Evolutionary conservation across 495 filamentous ascomycete genomes (phyloP).

Genomic region (Aspergillus sparsus): DNA sequence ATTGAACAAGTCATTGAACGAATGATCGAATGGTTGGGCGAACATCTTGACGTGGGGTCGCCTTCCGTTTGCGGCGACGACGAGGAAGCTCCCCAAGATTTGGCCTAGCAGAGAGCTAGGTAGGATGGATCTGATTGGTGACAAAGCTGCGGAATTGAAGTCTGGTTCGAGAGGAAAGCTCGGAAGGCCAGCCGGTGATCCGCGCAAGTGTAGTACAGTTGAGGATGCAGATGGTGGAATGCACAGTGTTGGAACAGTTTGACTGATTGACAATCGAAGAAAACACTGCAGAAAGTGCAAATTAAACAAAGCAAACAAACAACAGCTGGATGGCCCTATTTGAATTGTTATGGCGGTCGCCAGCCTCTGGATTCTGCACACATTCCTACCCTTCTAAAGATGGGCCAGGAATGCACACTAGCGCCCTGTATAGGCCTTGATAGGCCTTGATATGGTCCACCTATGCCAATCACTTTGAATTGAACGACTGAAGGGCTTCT

Average conservation of each 20-base stretch:
- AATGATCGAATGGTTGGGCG: slow-evolving; percentile 51
- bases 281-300: slow-evolving; percentile 54
- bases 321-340: slow-evolving; percentile 47
- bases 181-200: slow-evolving; percentile 25
- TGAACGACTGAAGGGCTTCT: slow-evolving; percentile 31
- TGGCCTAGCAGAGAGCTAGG: slow-evolving; percentile 18
- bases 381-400: slow-evolving; percentile 47
- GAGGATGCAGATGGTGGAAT: slow-evolving; percentile 23
- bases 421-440: slow-evolving; percentile 15
- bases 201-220: slow-evolving; percentile 17
- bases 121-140: slow-evolving; percentile 36
- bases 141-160: slow-evolving; percentile 16
- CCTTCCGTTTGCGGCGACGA: slow-evolving; percentile 50
- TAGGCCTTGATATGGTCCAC: slow-evolving; percentile 33
- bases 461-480: slow-evolving; percentile 15
- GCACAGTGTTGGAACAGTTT: slow-evolving; percentile 35
- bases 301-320: slow-evolving; percentile 55
- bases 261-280: slow-evolving; percentile 44
- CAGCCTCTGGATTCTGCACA: slow-evolving; percentile 45
- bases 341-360: slow-evolving; percentile 38
- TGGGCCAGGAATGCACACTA: slow-evolving; percentile 41
- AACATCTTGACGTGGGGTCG: slow-evolving; percentile 45
- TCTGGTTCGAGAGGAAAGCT: slow-evolving; percentile 21
- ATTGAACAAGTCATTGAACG: slow-evolving; percentile 54
- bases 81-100: slow-evolving; percentile 27